Conservation (phyloP, 371 early-diverging fungal species). For the Mucor plumbeus region DNA sequence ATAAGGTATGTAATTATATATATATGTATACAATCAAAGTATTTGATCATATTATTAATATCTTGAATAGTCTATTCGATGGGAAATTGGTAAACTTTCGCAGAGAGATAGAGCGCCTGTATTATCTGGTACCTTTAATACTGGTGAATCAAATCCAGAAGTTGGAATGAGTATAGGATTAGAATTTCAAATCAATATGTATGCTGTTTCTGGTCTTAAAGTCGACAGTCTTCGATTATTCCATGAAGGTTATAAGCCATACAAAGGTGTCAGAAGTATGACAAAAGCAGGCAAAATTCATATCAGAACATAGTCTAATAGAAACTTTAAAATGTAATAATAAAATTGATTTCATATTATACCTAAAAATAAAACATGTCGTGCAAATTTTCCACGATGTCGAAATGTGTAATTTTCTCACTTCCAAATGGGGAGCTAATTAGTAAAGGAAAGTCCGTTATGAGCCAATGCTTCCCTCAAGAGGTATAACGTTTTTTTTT, state of each 20-base stretch:
- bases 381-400: neutral
- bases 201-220: slow-evolving; percentile 74
- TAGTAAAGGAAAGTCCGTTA: neutral
- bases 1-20: slow-evolving; percentile 49
- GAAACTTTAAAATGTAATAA: neutral
- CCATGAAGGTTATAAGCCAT: slow-evolving; percentile 83
- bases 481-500: too few relatives aligned
- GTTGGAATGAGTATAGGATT: slow-evolving; percentile 64
- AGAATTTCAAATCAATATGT: slow-evolving; percentile 78
- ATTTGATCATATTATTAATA: neutral
- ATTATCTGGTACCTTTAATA: slow-evolving; percentile 68
- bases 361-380: slow-evolving; percentile 1
- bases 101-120: slow-evolving; percentile 64
- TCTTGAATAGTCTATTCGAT: slow-evolving; percentile 52
- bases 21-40: neutral
- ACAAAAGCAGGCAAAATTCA: slow-evolving; percentile 80
- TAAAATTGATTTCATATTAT: neutral
- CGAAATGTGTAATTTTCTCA: neutral
- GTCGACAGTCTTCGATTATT: slow-evolving; percentile 78
- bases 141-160: slow-evolving; percentile 58
- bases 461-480: neutral
- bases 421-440: neutral
- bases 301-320: slow-evolving; percentile 57
- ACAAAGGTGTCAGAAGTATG: slow-evolving; percentile 80
- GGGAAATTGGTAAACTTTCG: slow-evolving; percentile 73